These are phyloP conservation scores for Amauroascus verrucosus DNA, from an alignment of 2,329 filamentous ascomycete genomes.

Conservation along the genomic window DNA sequence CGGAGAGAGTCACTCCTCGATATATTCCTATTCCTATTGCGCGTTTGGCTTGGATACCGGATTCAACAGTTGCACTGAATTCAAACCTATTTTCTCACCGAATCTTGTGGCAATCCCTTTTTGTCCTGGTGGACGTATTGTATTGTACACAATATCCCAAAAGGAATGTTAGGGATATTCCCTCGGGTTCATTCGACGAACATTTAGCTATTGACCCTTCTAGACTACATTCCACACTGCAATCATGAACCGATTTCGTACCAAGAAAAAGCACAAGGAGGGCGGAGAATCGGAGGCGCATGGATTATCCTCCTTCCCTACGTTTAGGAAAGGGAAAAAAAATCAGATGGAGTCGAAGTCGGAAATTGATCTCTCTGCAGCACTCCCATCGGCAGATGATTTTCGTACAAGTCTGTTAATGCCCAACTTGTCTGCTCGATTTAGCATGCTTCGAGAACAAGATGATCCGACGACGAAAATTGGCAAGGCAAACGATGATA, in stretches of 20 bases:
- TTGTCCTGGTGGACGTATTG: not conserved
- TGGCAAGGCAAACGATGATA: slow-evolving; percentile 91
- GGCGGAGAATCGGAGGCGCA: slow-evolving; percentile 19
- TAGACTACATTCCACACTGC: not conserved
- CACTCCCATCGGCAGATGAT: slow-evolving; percentile 71
- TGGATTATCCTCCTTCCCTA: slow-evolving; percentile 25
- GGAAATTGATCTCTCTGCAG: slow-evolving; percentile 61
- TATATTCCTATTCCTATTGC: not conserved
- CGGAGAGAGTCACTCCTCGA: not conserved
- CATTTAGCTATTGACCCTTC: not conserved
- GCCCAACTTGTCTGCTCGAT: slow-evolving; percentile 86
- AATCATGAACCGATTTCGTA: slow-evolving; percentile 35
- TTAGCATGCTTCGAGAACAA: slow-evolving; percentile 93
- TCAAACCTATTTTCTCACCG: not conserved
- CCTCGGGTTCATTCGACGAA: not conserved
- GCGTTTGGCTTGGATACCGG: not conserved
- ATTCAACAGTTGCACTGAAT: not conserved
- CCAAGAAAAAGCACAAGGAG: slow-evolving; percentile 31
- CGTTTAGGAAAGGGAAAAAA: slow-evolving; percentile 45
- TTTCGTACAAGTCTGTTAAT: slow-evolving; percentile 94
- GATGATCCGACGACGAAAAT: slow-evolving; percentile 82
- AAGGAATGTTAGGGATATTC: slow-evolving; percentile 1
- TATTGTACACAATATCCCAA: not conserved
- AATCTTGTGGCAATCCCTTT: not conserved
- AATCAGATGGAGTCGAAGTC: slow-evolving; percentile 43